phyloP scores from a whole-genome alignment of 129 eudicot genomes.

The Centrapalus pauciflorus region DNA sequence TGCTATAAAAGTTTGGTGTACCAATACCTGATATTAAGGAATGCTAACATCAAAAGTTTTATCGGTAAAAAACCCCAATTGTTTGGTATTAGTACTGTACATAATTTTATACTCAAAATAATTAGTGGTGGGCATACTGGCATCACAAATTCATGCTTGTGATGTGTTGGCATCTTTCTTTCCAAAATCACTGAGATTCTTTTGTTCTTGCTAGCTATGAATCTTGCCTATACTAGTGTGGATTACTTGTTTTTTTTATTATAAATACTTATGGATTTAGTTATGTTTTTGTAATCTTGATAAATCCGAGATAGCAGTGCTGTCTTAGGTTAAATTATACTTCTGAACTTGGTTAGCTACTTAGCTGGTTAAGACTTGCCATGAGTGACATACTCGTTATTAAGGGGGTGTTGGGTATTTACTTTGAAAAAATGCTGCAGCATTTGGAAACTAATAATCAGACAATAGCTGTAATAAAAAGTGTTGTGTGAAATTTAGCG shows the following conservation, averaged over 20 bases:
- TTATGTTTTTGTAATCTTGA: neutral
- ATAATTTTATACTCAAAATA: neutral
- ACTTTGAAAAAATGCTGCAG: too few relatives aligned
- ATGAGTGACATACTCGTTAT: too few relatives aligned
- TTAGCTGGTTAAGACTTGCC: too few relatives aligned
- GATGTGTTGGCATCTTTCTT: neutral
- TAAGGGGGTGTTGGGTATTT: too few relatives aligned
- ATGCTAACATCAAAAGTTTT: neutral
- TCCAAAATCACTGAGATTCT: neutral
- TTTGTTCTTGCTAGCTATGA: neutral
- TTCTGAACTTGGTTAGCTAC: neutral
- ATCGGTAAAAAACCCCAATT: too few relatives aligned
- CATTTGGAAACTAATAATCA: too few relatives aligned
- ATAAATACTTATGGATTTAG: neutral
- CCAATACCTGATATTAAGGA: too few relatives aligned
- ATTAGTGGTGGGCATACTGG: neutral
- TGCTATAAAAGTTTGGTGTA: neutral
- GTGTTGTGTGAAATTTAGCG: too few relatives aligned
- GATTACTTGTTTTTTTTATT: neutral
- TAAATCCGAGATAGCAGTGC: neutral
- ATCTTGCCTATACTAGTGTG: neutral
- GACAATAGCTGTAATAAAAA: too few relatives aligned
- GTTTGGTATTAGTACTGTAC: too few relatives aligned
- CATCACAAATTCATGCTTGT: neutral
- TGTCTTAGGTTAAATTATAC: neutral